Evolutionary conservation across 2,329 filamentous ascomycete genomes (phyloP).

Genomic region (Pestalotiopsis sp.): DNA sequence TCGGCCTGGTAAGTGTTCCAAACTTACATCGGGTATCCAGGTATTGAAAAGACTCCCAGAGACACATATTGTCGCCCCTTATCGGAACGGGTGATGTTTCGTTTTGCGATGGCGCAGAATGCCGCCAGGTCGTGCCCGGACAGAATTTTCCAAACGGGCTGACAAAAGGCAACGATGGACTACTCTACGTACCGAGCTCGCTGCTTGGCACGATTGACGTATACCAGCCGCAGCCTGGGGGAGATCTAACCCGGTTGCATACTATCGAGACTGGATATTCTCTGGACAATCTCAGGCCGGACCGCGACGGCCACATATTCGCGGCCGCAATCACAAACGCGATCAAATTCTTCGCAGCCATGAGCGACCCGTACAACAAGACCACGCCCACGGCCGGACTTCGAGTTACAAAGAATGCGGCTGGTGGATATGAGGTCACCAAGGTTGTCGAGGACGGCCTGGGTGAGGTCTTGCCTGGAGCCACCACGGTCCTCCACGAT

Average conservation of each 20-base stretch:
- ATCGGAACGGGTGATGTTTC: conserved; percentile 30
- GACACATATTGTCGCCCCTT: conserved; percentile 22
- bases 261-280: conserved; percentile 22
- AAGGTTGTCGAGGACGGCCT: conserved; percentile 31
- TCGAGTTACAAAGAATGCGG: conserved; percentile 21
- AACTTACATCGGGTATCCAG: neutral
- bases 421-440: conserved; percentile 21
- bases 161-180: conserved; percentile 23
- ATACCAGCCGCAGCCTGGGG: conserved; percentile 14
- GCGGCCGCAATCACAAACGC: conserved; percentile 25
- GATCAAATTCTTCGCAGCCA: conserved; percentile 17
- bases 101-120: conserved; percentile 25
- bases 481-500: conserved; percentile 30
- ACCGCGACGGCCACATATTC: conserved; percentile 28
- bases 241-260: conserved; percentile 20
- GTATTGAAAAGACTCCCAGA: conserved; percentile 11
- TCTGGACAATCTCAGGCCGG: conserved; percentile 30
- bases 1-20: conserved; percentile 21
- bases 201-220: conserved; percentile 19
- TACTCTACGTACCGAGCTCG: conserved; percentile 34
- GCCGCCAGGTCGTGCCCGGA: conserved; percentile 26
- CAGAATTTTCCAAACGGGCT: conserved; percentile 36
- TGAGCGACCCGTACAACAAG: conserved; percentile 22
- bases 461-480: conserved; percentile 25
- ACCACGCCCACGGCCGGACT: conserved; percentile 21